Evolutionary conservation across 1,284 basidiomycete genomes (phyloP), one percentile per base, ranked within the genome.

Genomic region (Ceratobasidium sp.): DNA sequence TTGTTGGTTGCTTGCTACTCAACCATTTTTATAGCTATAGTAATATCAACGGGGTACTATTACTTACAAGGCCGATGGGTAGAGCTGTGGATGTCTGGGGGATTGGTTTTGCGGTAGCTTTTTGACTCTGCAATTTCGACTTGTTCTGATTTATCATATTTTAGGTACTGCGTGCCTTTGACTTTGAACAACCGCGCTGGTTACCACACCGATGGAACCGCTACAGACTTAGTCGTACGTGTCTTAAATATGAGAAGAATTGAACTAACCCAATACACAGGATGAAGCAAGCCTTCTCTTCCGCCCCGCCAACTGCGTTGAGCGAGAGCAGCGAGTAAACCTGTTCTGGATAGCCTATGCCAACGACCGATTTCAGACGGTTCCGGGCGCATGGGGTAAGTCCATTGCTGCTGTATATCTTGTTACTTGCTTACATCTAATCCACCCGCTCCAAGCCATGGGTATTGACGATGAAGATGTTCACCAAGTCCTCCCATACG

Each of bases 401-500:
- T 39, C 14, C 9, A 8, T 22, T 64, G 7, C 27, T n/a, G 19
- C 19, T 19, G 14, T 54, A 27, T 24, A 8, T 54, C 29, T 29
- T 9, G 34, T 31, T 37, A 59, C 19, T n/a, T n/a, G 5, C 37
- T 37, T n/a, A 53, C 22, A 22, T n/a, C 14, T 8, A 19, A 39
- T n/a, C 31, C 4, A n/a, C 3, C n/a, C 16, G 16, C n/a, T 5
- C 13, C 27, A 39, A 68, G 65, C 65, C 9, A 37, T 68, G 37
- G n/a, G 51, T 31, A 27, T 71, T n/a, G 66, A 71, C 14, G 66
- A 71, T 31, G 51, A 71, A n/a, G 66, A 71, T 46, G 43, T 71
- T n/a, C 66, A 71, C 48, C 66, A 71, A 71, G 39, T 31, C 19
- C 53, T 71, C 22, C 66, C 66, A 14, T 29, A 41, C 19, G 37